These are phyloP conservation scores for Dimocarpus longan DNA, from an alignment of 345 rosid genomes.

Conservation along the genomic window DNA sequence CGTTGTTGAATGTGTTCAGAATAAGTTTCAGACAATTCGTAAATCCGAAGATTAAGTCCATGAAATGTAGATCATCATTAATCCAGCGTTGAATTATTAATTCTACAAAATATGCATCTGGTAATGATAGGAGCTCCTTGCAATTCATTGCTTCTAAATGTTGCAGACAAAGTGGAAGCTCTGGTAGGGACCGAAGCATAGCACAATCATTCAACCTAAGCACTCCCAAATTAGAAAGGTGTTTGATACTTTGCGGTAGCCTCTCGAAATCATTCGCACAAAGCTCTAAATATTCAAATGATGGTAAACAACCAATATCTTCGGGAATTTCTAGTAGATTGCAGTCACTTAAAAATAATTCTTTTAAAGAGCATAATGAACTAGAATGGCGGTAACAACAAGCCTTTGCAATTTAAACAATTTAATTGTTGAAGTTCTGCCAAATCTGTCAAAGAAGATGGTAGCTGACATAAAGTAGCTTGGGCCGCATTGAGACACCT, in stretches of 20 bases:
- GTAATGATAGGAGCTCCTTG: slow-evolving; percentile 31
- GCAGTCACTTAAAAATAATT: slow-evolving; percentile 29
- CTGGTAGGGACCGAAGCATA: slow-evolving; percentile 33
- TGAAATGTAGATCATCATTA: not conserved
- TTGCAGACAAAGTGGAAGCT: slow-evolving; percentile 26
- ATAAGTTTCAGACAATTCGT: slow-evolving; percentile 35
- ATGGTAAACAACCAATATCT: slow-evolving; percentile 12
- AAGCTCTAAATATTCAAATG: slow-evolving; percentile 23
- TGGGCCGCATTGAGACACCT: too few relatives aligned
- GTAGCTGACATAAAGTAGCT: too few relatives aligned
- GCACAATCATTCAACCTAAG: slow-evolving; percentile 29
- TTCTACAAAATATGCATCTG: slow-evolving; percentile 25
- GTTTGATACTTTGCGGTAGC: slow-evolving; percentile 26
- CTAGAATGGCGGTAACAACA: not conserved
- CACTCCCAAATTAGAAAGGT: slow-evolving; percentile 24
- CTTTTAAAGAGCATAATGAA: not conserved
- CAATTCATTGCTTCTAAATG: slow-evolving; percentile 30
- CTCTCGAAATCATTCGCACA: slow-evolving; percentile 33
- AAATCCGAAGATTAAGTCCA: slow-evolving; percentile 25
- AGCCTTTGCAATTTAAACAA: too few relatives aligned
- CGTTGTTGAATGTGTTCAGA: slow-evolving; percentile 19
- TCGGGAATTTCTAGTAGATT: slow-evolving; percentile 24
- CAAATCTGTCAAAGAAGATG: too few relatives aligned
- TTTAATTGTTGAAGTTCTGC: too few relatives aligned
- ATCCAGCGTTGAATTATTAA: too few relatives aligned